A percentile compares a stretch with the other conserved stretches of the same genome.
Conservation (phyloP, 1,284 basidiomycete species). For the Fomitopsis schrenkii region DNA sequence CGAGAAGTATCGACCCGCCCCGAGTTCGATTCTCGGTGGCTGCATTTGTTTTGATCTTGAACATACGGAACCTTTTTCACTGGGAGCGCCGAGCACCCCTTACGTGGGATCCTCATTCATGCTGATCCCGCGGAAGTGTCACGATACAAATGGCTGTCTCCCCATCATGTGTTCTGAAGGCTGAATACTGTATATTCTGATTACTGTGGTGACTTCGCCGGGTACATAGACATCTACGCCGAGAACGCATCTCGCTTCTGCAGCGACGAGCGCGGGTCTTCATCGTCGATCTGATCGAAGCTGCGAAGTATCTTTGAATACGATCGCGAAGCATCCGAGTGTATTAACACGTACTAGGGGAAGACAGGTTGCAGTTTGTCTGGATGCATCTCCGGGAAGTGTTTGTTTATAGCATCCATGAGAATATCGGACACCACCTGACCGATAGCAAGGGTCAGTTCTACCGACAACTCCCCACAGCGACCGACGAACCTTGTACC, state of each 20-base stretch:
- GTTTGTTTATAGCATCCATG: constrained; percentile 48
- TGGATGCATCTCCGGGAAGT: constrained; percentile 66
- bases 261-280: neutral
- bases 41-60: neutral
- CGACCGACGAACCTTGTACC: constrained; percentile 54
- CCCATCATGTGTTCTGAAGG: too few relatives aligned
- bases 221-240: neutral
- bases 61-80: too few relatives aligned
- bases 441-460: neutral
- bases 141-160: too few relatives aligned
- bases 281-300: neutral
- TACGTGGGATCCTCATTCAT: too few relatives aligned
- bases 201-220: too few relatives aligned
- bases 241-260: neutral
- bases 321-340: neutral
- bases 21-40: neutral
- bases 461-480: neutral
- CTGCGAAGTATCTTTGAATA: neutral
- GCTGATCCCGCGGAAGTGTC: too few relatives aligned
- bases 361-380: constrained; percentile 54
- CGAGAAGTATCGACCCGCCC: neutral
- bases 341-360: constrained; percentile 34
- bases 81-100: too few relatives aligned
- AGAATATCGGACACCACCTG: constrained; percentile 69
- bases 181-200: too few relatives aligned